Base-by-base conservation (phyloP, 805 yeast species). In the Candida ovalis region DNA sequence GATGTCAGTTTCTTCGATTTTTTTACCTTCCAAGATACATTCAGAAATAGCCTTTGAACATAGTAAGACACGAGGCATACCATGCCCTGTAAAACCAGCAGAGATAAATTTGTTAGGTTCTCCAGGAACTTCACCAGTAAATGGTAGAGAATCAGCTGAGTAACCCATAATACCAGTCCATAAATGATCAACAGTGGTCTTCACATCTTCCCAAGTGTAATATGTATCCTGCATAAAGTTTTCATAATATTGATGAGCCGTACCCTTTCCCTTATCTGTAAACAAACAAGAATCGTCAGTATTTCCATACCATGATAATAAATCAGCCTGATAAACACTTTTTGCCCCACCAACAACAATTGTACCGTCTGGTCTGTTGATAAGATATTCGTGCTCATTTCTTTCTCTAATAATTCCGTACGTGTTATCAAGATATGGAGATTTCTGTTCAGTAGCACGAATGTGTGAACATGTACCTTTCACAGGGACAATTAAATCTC, bases 111-210 rank as follows among this genome's bases (percentile, higher is more conserved):
- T 61, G 47, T 64, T 60, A 33, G 57, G 53, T 28, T 63, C 62
- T 4, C 52, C 56, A 2, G 61, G 54, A 6, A 72, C 45, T 45
- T 69, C 72, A 24, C 80, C 80, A 12, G 75, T 74, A 43, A 68
- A 66, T 2, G 80, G 80, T 22, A 66, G 46, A 3, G 50, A 54
- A 51, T 73, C 77, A 23, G 64, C 63, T 3, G 77, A 61, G 52
- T 66, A 74, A 3, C 79, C 80, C 60, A 74, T 60, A n/a, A 75
- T 72, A 18, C 80, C 80, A 28, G 73, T 54, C 81, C 80, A 76
- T 9, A 60, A 51, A 24, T 57, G 54, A 15, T 61, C 59, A 2
- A 59, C 57, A 13, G 58, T 52, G 6, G 62, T 53, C 21, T 58
- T 48, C 2, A 57, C 50, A 30, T 54, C 50, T 49, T 63, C 59